Base-by-base conservation (phyloP, 2,329 filamentous ascomycete genomes). In the Byssoonygena ceratinophila region DNA sequence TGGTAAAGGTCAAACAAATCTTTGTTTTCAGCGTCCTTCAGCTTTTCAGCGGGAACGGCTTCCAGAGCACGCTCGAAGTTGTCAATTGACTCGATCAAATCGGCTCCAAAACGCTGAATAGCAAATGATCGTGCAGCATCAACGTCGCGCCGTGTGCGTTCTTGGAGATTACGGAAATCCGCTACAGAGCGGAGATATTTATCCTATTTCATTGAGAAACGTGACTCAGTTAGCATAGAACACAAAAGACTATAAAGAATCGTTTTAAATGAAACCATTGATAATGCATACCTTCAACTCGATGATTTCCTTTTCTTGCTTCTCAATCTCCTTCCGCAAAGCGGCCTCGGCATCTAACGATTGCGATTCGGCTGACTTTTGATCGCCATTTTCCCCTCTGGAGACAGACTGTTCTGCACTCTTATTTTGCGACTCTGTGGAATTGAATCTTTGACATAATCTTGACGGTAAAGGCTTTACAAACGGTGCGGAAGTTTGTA, bases 81-180 rank as follows among this genome's bases (percentile, higher is more conserved):
- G 74, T 98, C 92, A 64, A 98, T 83, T 65, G 82, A 88, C 69
- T 98, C 92, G 61, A 97, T 81, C 43, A 98, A 83, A 72, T 98
- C 92, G 71, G 88, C 85, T 65, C 91, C 88, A 73, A 98, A 97
- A 61, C 84, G 75, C 68, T 95, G 88, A 64, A 98, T 92, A 64
- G 91, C 92, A 63, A 95, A 98, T 72, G 94, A 87, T 62, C 84
- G 84, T 18, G 91, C 87, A 18, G 80, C 73, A 71, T 92, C 87
- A 68, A 94, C 84, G 61, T 98, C 92, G 66, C 92, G 88, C 69
- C 84, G 80, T 40, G 88, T 94, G 66, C 92, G 87, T 66, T 96
- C 88, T 75, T 97, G 91, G 48, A 98, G 85, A 74, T 97, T 98
- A 68, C 88, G 88, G 80, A 94, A 97, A 64, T 98, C 92, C 72